Percentiles rank a stretch among this genome's conserved stretches.
phyloP scores from a whole-genome alignment of 2,329 filamentous ascomycete species.

The Fusarium sarcochroum region DNA sequence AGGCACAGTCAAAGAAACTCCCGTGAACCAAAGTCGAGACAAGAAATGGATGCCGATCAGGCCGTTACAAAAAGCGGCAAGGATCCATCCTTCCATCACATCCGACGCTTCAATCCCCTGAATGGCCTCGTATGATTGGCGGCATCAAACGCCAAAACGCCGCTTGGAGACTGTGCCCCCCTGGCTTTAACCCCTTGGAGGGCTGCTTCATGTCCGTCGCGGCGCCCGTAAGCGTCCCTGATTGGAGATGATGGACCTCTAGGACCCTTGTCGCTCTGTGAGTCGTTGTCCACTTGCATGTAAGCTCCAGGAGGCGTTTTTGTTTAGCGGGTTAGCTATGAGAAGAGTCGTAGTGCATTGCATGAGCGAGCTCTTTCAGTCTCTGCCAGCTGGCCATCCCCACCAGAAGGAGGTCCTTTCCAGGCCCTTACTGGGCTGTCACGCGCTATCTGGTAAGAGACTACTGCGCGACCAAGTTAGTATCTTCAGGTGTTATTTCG shows the following conservation, averaged over 20 bases:
- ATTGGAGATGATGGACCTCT: constrained; percentile 36
- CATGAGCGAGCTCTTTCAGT: constrained; percentile 1
- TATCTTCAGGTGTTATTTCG: constrained; percentile 35
- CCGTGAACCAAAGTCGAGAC: constrained; percentile 16
- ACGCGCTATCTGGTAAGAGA: constrained; percentile 43
- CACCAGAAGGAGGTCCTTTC: constrained; percentile 39
- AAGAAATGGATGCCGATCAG: constrained; percentile 41
- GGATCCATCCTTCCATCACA: constrained; percentile 40
- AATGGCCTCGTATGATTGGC: constrained; percentile 43
- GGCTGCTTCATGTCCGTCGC: constrained; percentile 42
- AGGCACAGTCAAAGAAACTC: constrained; percentile 30
- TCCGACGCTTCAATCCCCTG: constrained; percentile 43
- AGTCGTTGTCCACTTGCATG: constrained; percentile 24
- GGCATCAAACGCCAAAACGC: constrained; percentile 43
- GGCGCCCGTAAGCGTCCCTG: constrained; percentile 43
- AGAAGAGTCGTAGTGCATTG: constrained; percentile 17
- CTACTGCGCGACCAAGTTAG: constrained; percentile 46
- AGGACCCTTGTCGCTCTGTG: constrained; percentile 25
- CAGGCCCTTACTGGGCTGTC: constrained; percentile 43
- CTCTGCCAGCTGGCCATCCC: constrained; percentile 35
- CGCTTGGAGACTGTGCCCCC: constrained; percentile 31
- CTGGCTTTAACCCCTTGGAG: constrained; percentile 36
- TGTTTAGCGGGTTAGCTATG: constrained; percentile 23
- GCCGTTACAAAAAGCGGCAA: constrained; percentile 45
- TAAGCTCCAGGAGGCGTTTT: constrained; percentile 28